Base-by-base conservation (phyloP, 441 rosid species). In the Viola pubescens region DNA sequence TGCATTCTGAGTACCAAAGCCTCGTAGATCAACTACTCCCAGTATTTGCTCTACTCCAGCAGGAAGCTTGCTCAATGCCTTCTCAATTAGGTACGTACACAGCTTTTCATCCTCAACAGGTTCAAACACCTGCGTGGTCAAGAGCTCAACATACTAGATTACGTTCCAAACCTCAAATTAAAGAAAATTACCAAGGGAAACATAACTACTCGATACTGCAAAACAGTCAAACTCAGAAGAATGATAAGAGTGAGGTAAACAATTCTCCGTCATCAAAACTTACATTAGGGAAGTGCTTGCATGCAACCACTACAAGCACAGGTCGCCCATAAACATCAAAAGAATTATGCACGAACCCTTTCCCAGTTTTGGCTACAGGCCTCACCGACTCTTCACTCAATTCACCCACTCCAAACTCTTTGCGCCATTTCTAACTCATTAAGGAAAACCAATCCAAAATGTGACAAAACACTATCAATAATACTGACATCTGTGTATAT, bases 201-300 rank as follows among this genome's bases (percentile, higher is more conserved):
- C 9, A 52, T 57, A 44, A 68, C 34, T 5, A 58, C 49, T 59
- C 56, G 38, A 19, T 39, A 37, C 41, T 54, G 10, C 8, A 43
- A 43, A 43, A 11, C 6, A n/a, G 5, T 10, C 12, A 37, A 37
- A 54, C 4, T 26, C 7, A 54, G 48, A 0, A 52, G 49, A 44
- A 12, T 1, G 8, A 13, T 37, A 12, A 14, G 51, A 60, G n/a
- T 5, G 9, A 26, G 19, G n/a, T 14, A 59, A 39, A 3, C 14
- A 10, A 44, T 49, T 48, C 12, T 53, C 65, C 50, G 56, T 43
- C 45, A 54, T 9, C 46, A 60, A 48, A 58, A 79, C 91, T 80
- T 82, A 81, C 97, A 7, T 67, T 75, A 58, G 96, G 89, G 56
- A 78, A 62, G 78, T 94, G 97, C 76, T 85, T 90, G 51, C 95